Conservation (phyloP, 2,329 filamentous ascomycete species). For the Botrytis cinerea region DNA sequence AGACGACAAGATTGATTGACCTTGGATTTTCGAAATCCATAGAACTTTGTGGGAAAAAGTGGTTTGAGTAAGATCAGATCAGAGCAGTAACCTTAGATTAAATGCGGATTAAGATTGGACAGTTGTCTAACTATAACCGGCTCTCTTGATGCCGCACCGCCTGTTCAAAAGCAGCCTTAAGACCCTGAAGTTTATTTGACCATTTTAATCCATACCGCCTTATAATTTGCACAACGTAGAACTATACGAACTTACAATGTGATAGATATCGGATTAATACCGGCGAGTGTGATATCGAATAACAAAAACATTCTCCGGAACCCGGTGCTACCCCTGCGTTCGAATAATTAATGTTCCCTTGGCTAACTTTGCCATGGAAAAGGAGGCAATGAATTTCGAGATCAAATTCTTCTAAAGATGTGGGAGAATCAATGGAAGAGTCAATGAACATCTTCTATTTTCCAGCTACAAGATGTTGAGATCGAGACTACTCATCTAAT, state of each 20-base stretch:
- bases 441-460: neutral
- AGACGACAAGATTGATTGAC: neutral
- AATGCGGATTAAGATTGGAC: neutral
- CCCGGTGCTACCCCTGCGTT: neutral
- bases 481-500: no score
- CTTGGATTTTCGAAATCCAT: neutral
- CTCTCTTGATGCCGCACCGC: neutral
- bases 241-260: neutral
- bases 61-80: neutral
- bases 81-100: neutral
- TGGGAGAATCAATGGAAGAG: neutral
- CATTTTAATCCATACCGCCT: neutral
- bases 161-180: neutral
- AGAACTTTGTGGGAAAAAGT: neutral
- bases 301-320: neutral
- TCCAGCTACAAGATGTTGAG: no score
- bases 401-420: neutral
- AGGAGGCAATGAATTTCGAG: neutral
- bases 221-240: neutral
- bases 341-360: neutral
- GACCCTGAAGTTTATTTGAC: neutral
- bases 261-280: conserved; percentile 1
- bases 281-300: neutral
- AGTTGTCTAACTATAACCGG: neutral
- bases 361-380: neutral